Evolutionary conservation across 2,329 filamentous ascomycete species (phyloP), one percentile per base, ranked within the genome.

Genomic region (Ophiostoma populinum): DNA sequence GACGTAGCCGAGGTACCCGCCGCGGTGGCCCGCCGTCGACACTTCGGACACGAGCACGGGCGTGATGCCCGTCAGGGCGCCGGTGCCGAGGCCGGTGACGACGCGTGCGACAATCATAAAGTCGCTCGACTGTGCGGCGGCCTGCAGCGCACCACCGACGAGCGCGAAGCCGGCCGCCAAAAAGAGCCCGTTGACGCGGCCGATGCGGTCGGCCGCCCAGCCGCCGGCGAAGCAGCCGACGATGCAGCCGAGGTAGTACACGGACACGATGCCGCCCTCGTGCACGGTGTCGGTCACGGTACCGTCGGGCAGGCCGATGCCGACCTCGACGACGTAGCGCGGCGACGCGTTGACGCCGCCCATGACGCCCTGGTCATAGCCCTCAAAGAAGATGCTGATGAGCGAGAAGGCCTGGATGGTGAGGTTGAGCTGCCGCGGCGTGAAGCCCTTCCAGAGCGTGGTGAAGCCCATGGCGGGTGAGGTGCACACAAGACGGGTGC

Each of bases 361-460:
- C 55, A 65, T 61, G n/a, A 67, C 62, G 34, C 63, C 63, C 43
- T 67, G 64, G 39, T 67, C 61, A 49, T 67, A 69, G 15, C 64
- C 63, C 53, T 54, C 49, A 42, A 57, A 59, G 44, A 58, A 47
- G 18, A 47, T 48, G 41, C 45, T 48, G 40, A 48, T 47, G 19
- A 51, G 44, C 2, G 48, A 49, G 33, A 53, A 49, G 27, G 37
- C 34, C 40, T 51, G 49, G 41, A 50, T 47, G 24, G 54, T 51
- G 6, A 56, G 15, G 41, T 61, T 62, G 35, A 63, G 52, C 40
- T 61, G 53, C 4, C 45, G 44, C 16, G 58, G 48, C 29, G 58
- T 56, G 5, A 62, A 48, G 39, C 51, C 49, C 45, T 55, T 59
- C 60, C 59, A 63, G 2, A 55, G 31, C 6, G 51, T 56, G 4